Evolutionary conservation across 352 stramenopile genomes (phyloP).

Genomic region (Globisporangium recalcitrans): DNA sequence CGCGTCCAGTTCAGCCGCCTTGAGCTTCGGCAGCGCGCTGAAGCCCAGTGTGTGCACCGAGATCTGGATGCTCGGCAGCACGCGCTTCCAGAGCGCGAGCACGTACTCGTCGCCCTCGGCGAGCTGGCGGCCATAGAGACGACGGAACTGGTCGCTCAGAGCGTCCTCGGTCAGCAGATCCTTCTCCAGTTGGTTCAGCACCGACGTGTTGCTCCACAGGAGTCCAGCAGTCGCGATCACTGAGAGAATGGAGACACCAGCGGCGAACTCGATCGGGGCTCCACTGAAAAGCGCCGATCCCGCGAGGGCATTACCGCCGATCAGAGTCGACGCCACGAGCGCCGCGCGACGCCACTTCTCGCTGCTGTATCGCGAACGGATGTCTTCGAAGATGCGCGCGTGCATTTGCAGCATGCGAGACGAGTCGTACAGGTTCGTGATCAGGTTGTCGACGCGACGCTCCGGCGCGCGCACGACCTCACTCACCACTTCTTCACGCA

Average conservation of each 20-base stretch:
- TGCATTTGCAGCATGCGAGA: conserved; percentile 94
- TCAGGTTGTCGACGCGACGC: conserved; percentile 98
- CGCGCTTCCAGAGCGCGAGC: conserved; percentile 90
- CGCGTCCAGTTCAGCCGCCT: conserved; percentile 66
- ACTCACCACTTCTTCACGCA: conserved; percentile 95
- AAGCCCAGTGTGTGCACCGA: conserved; percentile 85
- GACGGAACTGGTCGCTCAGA: conserved; percentile 90
- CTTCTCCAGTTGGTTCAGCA: conserved; percentile 83
- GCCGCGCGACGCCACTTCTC: conserved; percentile 80
- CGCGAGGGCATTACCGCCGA: conserved; percentile 69
- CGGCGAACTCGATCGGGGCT: conserved; percentile 78
- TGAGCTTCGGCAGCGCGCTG: conserved; percentile 82
- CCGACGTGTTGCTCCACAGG: conserved; percentile 86
- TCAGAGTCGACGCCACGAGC: conserved; percentile 52
- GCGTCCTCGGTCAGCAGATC: conserved; percentile 85
- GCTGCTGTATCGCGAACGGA: conserved; percentile 65
- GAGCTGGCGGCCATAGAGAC: conserved; percentile 93
- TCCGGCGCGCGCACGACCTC: conserved; percentile 97
- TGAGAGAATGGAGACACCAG: conserved; percentile 70
- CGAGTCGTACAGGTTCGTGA: conserved; percentile 96
- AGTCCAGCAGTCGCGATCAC: conserved; percentile 80
- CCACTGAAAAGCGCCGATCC: conserved; percentile 75
- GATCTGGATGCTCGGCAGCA: conserved; percentile 79
- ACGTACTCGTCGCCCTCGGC: conserved; percentile 97
- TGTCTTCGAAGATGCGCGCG: conserved; percentile 81